These are phyloP conservation scores for Xylariales sp. DNA, from an alignment of 2,329 filamentous ascomycete species.

Conservation along the genomic window DNA sequence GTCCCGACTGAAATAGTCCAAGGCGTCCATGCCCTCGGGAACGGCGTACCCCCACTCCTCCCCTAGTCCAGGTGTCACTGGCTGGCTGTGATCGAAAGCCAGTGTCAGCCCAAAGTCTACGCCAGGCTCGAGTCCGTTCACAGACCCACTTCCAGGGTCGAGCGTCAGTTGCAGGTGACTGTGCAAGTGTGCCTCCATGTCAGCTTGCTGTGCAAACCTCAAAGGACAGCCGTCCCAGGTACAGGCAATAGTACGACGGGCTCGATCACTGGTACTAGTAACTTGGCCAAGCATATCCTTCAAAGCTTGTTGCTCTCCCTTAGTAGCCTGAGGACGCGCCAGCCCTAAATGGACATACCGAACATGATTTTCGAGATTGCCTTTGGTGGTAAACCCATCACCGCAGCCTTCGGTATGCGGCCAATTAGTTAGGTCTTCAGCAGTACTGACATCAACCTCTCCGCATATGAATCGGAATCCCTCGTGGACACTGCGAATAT, in stretches of 20 bases:
- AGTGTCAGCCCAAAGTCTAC: neutral
- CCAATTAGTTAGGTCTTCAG: conserved; percentile 61
- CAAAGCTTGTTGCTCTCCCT: conserved; percentile 14
- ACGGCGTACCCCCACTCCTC: conserved; percentile 4
- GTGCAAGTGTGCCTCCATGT: neutral
- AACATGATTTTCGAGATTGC: conserved; percentile 77
- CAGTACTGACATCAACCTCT: conserved; percentile 53
- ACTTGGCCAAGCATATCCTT: conserved; percentile 36
- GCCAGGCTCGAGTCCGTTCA: neutral
- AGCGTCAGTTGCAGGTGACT: conserved; percentile 11
- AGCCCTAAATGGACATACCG: conserved; percentile 73
- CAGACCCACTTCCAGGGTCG: neutral
- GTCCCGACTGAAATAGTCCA: conserved; percentile 20
- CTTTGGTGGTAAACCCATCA: conserved; percentile 70
- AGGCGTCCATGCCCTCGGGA: conserved; percentile 15
- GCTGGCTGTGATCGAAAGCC: conserved; percentile 2
- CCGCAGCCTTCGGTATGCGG: conserved; percentile 66
- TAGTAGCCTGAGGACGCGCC: conserved; percentile 34
- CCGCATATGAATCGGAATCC: conserved; percentile 78
- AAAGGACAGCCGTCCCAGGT: neutral
- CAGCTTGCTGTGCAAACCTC: conserved; percentile 3
- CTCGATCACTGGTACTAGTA: conserved; percentile 23
- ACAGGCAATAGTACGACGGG: conserved; percentile 3
- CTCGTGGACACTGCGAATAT: conserved; percentile 73
- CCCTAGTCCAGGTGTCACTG: neutral